A percentile compares a stretch with the other conserved stretches of the same genome.
Conservation (phyloP, 441 rosid genomes). For the Theobroma grandiflorum region DNA sequence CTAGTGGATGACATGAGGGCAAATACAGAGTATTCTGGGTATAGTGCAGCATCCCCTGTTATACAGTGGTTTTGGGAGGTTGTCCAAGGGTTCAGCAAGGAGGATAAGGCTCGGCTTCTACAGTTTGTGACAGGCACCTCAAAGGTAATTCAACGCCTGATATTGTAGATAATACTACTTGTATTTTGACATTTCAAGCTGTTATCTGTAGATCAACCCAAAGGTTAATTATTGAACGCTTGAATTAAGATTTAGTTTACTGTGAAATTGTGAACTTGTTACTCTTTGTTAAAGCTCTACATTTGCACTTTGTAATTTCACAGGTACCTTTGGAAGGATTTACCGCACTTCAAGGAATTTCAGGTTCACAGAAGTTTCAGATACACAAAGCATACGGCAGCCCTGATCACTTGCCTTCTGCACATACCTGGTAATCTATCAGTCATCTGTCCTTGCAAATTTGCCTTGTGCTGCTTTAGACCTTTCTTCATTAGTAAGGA, state of each 20-base stretch:
- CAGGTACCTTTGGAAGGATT: constrained; percentile 98
- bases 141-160: constrained; percentile 56
- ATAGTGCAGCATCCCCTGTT: constrained; percentile 86
- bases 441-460: not conserved
- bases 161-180: not conserved
- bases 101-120: constrained; percentile 92
- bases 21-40: constrained; percentile 92
- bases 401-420: constrained; percentile 88
- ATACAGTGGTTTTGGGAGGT: constrained; percentile 99
- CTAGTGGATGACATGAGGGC: constrained; percentile 95
- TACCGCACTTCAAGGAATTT: constrained; percentile 95
- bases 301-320: constrained; percentile 4
- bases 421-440: constrained; percentile 83
- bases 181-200: not conserved
- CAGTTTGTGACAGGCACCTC: constrained; percentile 99
- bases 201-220: not conserved
- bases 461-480: not conserved
- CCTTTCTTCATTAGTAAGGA: not conserved
- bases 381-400: constrained; percentile 99
- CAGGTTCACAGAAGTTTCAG: constrained; percentile 95
- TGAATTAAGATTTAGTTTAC: not conserved
- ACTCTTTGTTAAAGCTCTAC: not conserved
- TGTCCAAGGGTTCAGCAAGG: constrained; percentile 94
- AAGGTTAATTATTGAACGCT: not conserved
- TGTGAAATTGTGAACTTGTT: not conserved